A percentile compares a stretch with the other conserved stretches of the same genome.
Conservation (phyloP, 1,284 basidiomycete genomes). For the Schizopora paradoxa region DNA sequence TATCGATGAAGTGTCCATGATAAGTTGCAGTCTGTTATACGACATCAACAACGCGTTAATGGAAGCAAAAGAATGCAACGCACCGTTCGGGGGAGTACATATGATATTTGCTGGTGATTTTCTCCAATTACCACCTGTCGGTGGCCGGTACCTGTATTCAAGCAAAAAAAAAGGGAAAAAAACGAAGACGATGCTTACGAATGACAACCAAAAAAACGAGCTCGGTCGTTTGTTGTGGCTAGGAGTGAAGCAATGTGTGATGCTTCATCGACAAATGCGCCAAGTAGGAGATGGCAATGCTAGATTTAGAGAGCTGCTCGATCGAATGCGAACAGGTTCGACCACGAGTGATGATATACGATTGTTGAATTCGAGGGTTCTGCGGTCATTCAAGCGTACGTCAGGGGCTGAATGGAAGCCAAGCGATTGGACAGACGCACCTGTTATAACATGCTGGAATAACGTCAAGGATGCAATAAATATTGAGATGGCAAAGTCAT, state of each 20-base stretch:
- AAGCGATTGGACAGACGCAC: conserved; percentile 5
- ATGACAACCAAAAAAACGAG: conserved; percentile 1
- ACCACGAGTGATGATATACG: conserved; percentile 4
- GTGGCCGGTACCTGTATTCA: background rate
- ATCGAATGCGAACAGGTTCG: conserved; percentile 1
- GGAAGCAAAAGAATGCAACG: conserved; percentile 7
- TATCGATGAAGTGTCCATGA: conserved; percentile 22
- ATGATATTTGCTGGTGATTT: conserved; percentile 20
- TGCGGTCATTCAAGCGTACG: background rate
- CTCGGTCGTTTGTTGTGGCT: conserved; percentile 11
- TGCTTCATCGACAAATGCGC: conserved; percentile 8
- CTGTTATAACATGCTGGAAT: conserved; percentile 18
- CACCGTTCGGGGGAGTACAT: conserved; percentile 18
- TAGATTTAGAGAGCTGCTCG: conserved; percentile 7
- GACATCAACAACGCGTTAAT: conserved; percentile 9
- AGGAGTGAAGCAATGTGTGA: background rate
- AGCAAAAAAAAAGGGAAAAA: background rate
- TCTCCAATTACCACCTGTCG: conserved; percentile 17
- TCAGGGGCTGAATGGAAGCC: background rate
- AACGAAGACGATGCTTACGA: background rate
- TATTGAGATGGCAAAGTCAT: background rate
- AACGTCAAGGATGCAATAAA: conserved; percentile 18
- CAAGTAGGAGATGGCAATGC: conserved; percentile 5
- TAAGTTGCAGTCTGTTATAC: conserved; percentile 10
- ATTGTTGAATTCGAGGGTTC: conserved; percentile 1